Evolutionary conservation across 208 protist genomes (phyloP).

Genomic region (Acanthamoeba royreba): DNA sequence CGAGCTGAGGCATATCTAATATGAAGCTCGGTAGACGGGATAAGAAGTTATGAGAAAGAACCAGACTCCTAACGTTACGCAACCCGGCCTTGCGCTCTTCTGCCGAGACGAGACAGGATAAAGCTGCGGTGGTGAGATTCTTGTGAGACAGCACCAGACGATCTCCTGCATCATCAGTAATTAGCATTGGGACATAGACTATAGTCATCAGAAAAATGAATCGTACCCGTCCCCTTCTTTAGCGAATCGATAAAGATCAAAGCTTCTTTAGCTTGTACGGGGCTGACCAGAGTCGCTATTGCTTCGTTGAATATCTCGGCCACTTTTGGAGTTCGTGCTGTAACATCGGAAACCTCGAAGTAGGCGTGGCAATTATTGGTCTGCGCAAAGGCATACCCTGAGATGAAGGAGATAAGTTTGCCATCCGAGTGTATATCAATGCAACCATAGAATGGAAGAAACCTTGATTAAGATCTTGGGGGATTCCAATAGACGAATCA

Average conservation of each 20-base stretch:
- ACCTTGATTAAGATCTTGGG: background rate
- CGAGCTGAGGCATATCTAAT: background rate
- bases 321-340: background rate
- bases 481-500: background rate
- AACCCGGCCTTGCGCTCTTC: background rate
- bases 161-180: background rate
- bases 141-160: background rate
- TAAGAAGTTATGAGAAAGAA: background rate
- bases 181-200: no score
- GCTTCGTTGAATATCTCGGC: background rate
- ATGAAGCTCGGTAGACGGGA: background rate
- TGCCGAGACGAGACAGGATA: background rate
- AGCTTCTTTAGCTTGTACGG: background rate
- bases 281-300: background rate
- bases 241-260: background rate
- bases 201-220: background rate
- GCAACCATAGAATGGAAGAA: background rate
- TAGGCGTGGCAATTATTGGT: background rate
- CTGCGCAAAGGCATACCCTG: background rate
- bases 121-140: background rate
- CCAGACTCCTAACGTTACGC: background rate
- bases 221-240: background rate
- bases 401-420: background rate
- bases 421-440: background rate
- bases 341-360: background rate